phyloP scores from a whole-genome alignment of 257 asterid genomes.

The Gardenia jasminoides region DNA sequence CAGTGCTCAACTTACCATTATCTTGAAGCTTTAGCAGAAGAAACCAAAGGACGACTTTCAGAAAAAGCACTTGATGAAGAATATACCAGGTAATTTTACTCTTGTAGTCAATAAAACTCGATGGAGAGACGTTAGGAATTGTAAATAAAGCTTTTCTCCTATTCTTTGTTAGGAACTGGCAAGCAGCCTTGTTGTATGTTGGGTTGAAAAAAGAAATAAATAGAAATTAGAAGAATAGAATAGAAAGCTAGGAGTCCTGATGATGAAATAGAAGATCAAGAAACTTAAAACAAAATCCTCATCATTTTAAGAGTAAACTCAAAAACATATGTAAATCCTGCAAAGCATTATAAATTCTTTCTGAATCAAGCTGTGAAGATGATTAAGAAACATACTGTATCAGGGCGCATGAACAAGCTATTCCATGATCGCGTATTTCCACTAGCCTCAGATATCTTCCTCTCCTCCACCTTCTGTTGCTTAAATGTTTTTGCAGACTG shows the following conservation, averaged over 20 bases:
- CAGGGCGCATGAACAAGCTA: slow-evolving; percentile 82
- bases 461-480: slow-evolving; percentile 65
- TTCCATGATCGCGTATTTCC: slow-evolving; percentile 94
- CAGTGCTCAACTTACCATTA: neutral
- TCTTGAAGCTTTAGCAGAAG: neutral
- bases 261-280: too few species aligned
- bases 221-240: too few species aligned
- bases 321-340: neutral
- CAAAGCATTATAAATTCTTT: neutral
- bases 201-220: too few species aligned
- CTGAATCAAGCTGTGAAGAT: neutral
- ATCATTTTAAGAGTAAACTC: neutral
- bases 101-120: neutral
- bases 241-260: too few species aligned
- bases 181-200: neutral
- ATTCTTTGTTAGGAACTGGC: neutral
- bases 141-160: neutral
- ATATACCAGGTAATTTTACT: neutral
- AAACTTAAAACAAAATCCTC: neutral
- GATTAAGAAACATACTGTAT: slow-evolving; percentile 58
- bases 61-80: neutral
- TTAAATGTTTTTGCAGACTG: slow-evolving; percentile 62
- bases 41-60: neutral
- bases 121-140: neutral
- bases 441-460: slow-evolving; percentile 77